These are phyloP conservation scores for Penicillium sp. DNA, from an alignment of 2,329 filamentous ascomycete species.

Conservation along the genomic window DNA sequence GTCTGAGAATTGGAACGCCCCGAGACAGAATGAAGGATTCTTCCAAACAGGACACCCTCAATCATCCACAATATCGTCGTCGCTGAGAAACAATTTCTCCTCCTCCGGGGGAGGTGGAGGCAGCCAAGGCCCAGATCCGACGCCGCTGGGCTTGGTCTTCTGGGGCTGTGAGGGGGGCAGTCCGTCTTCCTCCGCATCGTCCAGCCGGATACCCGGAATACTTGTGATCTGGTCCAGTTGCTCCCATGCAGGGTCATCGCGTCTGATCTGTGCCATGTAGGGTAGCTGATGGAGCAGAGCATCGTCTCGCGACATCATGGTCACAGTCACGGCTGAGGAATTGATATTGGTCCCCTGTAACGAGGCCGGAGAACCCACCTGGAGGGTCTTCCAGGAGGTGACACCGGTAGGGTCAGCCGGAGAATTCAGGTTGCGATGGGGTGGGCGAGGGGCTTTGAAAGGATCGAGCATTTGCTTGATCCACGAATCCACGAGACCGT, in stretches of 20 bases:
- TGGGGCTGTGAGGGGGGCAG: conserved; percentile 39
- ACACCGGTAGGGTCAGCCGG: conserved; percentile 28
- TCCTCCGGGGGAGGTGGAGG: conserved; percentile 44
- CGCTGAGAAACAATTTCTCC: conserved; percentile 69
- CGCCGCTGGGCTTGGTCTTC: conserved; percentile 23
- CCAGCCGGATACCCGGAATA: conserved; percentile 45
- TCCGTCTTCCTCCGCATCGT: conserved; percentile 50
- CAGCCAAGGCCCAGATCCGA: conserved; percentile 21
- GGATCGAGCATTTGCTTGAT: conserved; percentile 34
- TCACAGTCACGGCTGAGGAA: conserved; percentile 9
- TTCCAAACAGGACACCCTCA: background rate
- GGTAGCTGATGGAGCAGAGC: conserved; percentile 76
- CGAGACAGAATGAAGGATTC: background rate
- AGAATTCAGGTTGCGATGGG: conserved; percentile 15
- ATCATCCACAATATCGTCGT: conserved; percentile 77
- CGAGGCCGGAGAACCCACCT: conserved; percentile 7
- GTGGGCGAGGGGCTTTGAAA: conserved; percentile 46
- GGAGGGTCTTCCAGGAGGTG: conserved; percentile 36
- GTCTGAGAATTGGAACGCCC: no score
- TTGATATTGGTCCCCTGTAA: conserved; percentile 4
- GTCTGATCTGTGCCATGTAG: conserved; percentile 69
- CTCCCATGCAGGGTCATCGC: conserved; percentile 41
- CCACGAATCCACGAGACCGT: conserved; percentile 58
- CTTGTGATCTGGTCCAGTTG: conserved; percentile 66
- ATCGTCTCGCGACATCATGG: conserved; percentile 39